Evolutionary conservation across 2,329 filamentous ascomycete species (phyloP), one percentile per base, ranked within the genome.

Genomic region (Westerdykella sp.): DNA sequence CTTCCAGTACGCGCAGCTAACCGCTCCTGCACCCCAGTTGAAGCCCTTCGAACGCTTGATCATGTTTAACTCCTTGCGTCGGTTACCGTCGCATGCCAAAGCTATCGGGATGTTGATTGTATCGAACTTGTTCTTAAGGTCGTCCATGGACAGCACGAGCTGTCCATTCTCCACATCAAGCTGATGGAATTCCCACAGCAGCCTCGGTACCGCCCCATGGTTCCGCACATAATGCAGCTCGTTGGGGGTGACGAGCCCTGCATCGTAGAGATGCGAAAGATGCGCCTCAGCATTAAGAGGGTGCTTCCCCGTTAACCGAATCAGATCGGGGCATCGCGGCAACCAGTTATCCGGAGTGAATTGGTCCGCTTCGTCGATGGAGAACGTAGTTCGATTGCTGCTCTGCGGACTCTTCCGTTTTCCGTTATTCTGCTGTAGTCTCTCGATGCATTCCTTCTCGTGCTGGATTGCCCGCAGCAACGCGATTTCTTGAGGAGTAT

Each of bases 81-180:
- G 66, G 51, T 79, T 79, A 18, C 76, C 77, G 6, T 77, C 76
- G 48, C 77, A 80, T 55, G 78, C 74, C 1, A 80, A 62, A 1
- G 74, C 73, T 15, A 80, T 71, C 43, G 69, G 66, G 35, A 57
- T 78, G 69, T 53, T 79, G 74, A n/a, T 65, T 52, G 46, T 73
- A 72, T 15, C 67, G 63, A 75, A 78, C 3, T 67, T 55, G 23
- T 66, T 57, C 37, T 63, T 56, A 4, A 80, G 65, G 23, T 76
- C 65, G 5, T 62, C 42, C 30, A 75, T 58, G 1, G 72, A 68
- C 11, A 78, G 60, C 1, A 47, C 57, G 11, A 69, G 56, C 22
- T 63, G 63, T 6, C 68, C 67, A 15, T 67, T 52, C 5, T 65
- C 58, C 16, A 78, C 57, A 13, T 77, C 69, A 4, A 78, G 53